phyloP scores from a whole-genome alignment of 805 yeast genomes.

The Saccharomycopsis fibuligera region DNA sequence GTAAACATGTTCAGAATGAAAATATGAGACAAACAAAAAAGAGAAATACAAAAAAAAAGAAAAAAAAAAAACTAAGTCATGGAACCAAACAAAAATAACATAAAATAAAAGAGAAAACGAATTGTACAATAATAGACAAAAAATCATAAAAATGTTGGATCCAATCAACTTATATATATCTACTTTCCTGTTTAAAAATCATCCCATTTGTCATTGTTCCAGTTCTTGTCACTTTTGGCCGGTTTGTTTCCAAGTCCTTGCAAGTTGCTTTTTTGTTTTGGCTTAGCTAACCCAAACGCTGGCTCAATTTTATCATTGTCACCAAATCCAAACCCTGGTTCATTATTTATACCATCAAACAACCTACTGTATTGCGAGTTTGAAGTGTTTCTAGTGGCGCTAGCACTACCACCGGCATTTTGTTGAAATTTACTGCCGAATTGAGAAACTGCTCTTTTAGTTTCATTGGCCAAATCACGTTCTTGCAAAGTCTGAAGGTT shows the following conservation, averaged over 20 bases:
- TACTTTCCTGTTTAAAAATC: constrained; percentile 11
- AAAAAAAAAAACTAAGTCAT: no score
- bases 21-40: no score
- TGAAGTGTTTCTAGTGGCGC: constrained; percentile 65
- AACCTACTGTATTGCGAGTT: constrained; percentile 44
- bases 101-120: no score
- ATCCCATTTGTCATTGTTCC: constrained; percentile 15
- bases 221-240: background rate
- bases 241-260: constrained; percentile 33
- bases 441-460: constrained; percentile 90
- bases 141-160: no score
- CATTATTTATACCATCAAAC: constrained; percentile 49
- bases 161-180: no score
- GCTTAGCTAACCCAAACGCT: constrained; percentile 62
- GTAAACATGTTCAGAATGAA: no score
- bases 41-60: no score
- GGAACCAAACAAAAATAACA: no score
- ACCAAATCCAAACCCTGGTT: constrained; percentile 22
- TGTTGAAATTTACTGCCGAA: constrained; percentile 93
- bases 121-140: no score
- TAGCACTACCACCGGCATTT: constrained; percentile 36
- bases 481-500: constrained; percentile 73
- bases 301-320: constrained; percentile 37
- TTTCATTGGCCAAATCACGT: constrained; percentile 73
- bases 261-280: constrained; percentile 51